These are phyloP conservation scores for Termitomyces heimii DNA, from an alignment of 768 basidiomycete species.

Conservation along the genomic window DNA sequence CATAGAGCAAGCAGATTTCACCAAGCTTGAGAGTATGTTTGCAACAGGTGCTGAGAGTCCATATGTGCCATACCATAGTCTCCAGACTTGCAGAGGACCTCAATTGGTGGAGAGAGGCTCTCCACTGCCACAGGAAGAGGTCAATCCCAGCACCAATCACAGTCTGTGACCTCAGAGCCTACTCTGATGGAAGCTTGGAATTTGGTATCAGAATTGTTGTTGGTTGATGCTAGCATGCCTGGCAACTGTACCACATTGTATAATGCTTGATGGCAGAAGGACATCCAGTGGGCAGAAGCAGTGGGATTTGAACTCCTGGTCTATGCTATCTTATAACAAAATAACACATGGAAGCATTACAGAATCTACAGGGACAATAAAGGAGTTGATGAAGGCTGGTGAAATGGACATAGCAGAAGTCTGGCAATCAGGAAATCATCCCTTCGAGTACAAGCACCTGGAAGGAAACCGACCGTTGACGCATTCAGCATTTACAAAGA, in stretches of 20 bases:
- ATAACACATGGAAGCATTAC: not conserved
- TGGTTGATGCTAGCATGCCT: not conserved
- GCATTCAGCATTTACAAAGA: conserved; percentile 11
- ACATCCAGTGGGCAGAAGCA: conserved; percentile 37
- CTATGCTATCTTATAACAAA: not conserved
- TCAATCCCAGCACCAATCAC: conserved; percentile 20
- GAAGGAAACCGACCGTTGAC: conserved; percentile 13
- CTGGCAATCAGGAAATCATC: conserved; percentile 9
- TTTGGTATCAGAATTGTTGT: not conserved
- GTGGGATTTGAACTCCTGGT: conserved; percentile 33
- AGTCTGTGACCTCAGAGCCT: conserved; percentile 20
- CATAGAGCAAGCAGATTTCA: conserved; percentile 25
- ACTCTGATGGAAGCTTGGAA: conserved; percentile 20
- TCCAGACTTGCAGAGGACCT: conserved; percentile 9
- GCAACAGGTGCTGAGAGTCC: not conserved
- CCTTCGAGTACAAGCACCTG: conserved; percentile 6
- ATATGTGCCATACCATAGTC: not conserved
- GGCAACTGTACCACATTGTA: not conserved
- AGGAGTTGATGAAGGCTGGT: conserved; percentile 29
- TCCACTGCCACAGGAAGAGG: fast-evolving
- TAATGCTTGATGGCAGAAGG: conserved; percentile 14
- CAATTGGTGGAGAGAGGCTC: conserved; percentile 17
- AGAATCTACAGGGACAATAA: not conserved
- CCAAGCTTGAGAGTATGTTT: conserved; percentile 14
- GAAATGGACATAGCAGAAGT: conserved; percentile 23